Evolutionary conservation across 2,329 filamentous ascomycete genomes (phyloP).

Genomic region (Pseudogymnoascus sp.): DNA sequence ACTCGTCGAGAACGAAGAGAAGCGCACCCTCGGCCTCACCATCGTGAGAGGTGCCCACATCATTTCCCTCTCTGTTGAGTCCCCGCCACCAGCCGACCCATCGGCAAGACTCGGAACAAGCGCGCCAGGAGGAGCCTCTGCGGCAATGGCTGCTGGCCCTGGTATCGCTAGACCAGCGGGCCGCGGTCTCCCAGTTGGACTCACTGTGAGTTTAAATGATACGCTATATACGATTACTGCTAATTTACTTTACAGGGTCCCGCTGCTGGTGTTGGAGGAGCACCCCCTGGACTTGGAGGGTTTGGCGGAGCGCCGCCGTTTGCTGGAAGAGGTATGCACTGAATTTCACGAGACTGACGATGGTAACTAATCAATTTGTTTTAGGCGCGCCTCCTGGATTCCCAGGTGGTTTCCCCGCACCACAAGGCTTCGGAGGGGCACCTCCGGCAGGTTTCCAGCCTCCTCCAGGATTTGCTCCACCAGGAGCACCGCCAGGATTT

Average conservation of each 20-base stretch:
- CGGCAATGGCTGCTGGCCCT: conserved; percentile 70
- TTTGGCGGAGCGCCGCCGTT: conserved; percentile 41
- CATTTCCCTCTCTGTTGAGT: conserved; percentile 90
- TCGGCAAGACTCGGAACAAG: conserved; percentile 78
- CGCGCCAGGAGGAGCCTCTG: conserved; percentile 56
- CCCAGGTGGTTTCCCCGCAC: conserved; percentile 41
- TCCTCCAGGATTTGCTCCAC: conserved; percentile 49
- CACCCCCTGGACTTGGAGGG: conserved; percentile 44
- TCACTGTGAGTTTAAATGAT: conserved; percentile 52
- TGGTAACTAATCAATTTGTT: conserved; percentile 11
- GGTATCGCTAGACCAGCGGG: conserved; percentile 89
- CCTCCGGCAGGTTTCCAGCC: conserved; percentile 60
- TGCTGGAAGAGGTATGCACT: conserved; percentile 43
- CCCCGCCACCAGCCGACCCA: conserved; percentile 88
- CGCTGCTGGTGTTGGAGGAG: conserved; percentile 71
- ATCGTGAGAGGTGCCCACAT: conserved; percentile 94
- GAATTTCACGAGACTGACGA: conserved; percentile 12
- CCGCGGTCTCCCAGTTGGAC: conserved; percentile 70
- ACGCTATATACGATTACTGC: conserved; percentile 22
- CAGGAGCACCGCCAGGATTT: conserved; percentile 33
- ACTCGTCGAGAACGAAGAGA: conserved; percentile 85
- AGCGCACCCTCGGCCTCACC: conserved; percentile 89
- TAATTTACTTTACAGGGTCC: conserved; percentile 48
- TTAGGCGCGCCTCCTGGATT: conserved; percentile 34
- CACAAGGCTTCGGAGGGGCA: conserved; percentile 41